Evolutionary conservation across 192 early-diverging fungal genomes (phyloP), one percentile per base, ranked within the genome.

Genomic region (Linnemannia zychae): DNA sequence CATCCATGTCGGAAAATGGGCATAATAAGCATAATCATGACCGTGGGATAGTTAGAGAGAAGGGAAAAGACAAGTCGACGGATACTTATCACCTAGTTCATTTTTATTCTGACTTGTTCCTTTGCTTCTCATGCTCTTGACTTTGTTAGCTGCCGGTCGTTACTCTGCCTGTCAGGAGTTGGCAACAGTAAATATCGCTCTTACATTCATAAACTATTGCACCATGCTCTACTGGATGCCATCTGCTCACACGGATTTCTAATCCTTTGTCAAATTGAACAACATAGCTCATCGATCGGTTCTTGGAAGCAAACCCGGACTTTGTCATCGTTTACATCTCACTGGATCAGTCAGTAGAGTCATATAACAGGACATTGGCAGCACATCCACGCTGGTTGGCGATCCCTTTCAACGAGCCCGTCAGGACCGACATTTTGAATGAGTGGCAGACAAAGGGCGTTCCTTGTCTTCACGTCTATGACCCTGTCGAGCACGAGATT

Each of bases 381-480:
- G 77, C 82, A 7, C 82, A 84, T 33, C 82, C 82, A 20, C 65
- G 53, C 11, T 84, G 82, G 82, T 38, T 84, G 66, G 82, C 82
- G 3, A 37, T 84, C 15, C 82, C 82, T 5, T 84, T 24, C 60
- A 75, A 84, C 44, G 77, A 78, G 22, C 76, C 76, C 28, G 47
- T 84, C 53, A 68, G 46, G 57, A 7, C 37, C 48, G 81, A 83
- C 22, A 77, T 83, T 50, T 47, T 83, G 71, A 83, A 77, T 50
- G 81, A 83, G n/a, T 83, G 81, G 81, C 81, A 83, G 67, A 77
- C 71, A 6, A 77, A 77, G 18, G 76, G 81, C 20, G 75, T 83
- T 3, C 81, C 81, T 13, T 77, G 81, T n/a, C 34, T 83, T 52
- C 75, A 77, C 31, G 70, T 83, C 71, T 83, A 83, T 31, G 76